Base-by-base conservation (phyloP, 768 basidiomycete species). In the Panellus pusillus region DNA sequence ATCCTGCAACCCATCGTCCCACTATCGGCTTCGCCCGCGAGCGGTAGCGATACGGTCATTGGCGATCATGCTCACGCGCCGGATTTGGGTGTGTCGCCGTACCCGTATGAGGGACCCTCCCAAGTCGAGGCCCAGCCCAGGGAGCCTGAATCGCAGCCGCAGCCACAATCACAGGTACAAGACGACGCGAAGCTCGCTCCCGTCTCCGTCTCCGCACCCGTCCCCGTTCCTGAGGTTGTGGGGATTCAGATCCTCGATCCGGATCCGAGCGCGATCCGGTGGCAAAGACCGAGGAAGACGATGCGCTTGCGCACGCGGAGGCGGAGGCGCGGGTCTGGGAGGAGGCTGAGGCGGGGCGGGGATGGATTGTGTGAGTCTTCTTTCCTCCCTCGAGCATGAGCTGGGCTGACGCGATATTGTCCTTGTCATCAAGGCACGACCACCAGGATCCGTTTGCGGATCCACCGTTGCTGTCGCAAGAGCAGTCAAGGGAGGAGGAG, bases 391-490 rank as follows among this genome's bases (percentile, higher is more conserved):
- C 24, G 24, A 24, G 24, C 6, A 24, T 40, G 3, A 12, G 3
- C 5, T 9, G 19, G 12, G 39, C 32, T 35, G 32, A 35, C 14
- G 39, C 19, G 24, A 6, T 24, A 24, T n/a, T n/a, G n/a, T n/a
- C n/a, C n/a, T 40, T 8, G 15, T 40, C 39, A 40, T 40, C 2
- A 9, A 40, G 14, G n/a, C n/a, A 20, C 39, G 19, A 20, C n/a
- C 2, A 40, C 15, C 66, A 74, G 12, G 70, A 72, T 38, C 56
- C 58, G 0, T 68, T 68, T 45, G 65, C 52, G 17, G 66, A 68
- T 47, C 56, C 56, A 12, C 40, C 40, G n/a, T n/a, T n/a, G n/a
- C n/a, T n/a, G n/a, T n/a, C n/a, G 24, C 24, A 24, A 24, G 24
- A 24, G 24, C 24, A 6, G 24, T 24, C 24, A 6, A 24, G 24